Conservation (phyloP, 805 yeast species). For the Ogataea philodendri region DNA sequence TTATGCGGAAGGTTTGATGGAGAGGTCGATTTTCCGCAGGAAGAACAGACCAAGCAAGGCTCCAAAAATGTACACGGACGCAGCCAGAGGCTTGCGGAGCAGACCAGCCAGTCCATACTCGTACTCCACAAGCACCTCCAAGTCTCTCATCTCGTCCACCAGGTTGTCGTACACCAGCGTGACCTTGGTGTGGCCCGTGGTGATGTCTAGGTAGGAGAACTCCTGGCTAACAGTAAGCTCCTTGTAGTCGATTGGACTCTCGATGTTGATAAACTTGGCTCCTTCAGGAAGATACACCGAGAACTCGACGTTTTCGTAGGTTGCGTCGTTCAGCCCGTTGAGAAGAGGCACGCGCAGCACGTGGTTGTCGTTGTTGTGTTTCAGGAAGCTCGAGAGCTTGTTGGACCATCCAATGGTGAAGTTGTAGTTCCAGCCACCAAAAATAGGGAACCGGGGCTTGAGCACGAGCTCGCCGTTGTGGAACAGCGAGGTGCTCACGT, state of each 20-base stretch:
- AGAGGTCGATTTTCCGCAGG: constrained; percentile 44
- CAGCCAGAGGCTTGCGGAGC: constrained; percentile 62
- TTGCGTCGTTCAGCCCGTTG: constrained; percentile 66
- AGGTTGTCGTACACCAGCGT: constrained; percentile 58
- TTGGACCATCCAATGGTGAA: constrained; percentile 94
- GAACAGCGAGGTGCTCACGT: constrained; percentile 73
- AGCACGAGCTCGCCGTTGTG: constrained; percentile 49
- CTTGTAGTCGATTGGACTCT: constrained; percentile 51
- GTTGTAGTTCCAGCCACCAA: constrained; percentile 95
- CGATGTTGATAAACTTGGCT: constrained; percentile 55
- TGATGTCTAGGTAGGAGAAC: constrained; percentile 66
- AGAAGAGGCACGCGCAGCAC: constrained; percentile 67
- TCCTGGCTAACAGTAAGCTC: constrained; percentile 31
- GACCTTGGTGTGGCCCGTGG: constrained; percentile 74
- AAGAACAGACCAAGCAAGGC: constrained; percentile 57
- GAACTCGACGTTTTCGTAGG: constrained; percentile 58
- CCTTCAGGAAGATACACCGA: constrained; percentile 85
- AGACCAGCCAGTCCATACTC: constrained; percentile 51
- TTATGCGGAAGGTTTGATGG: constrained; percentile 25
- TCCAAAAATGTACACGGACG: constrained; percentile 59
- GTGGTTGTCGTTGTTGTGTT: constrained; percentile 47
- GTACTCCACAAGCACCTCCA: constrained; percentile 62
- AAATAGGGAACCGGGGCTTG: constrained; percentile 88
- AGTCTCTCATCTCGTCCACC: constrained; percentile 61
- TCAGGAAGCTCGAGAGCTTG: constrained; percentile 52